phyloP scores from a whole-genome alignment of 140 eudicot species.

The Cichorium intybus region DNA sequence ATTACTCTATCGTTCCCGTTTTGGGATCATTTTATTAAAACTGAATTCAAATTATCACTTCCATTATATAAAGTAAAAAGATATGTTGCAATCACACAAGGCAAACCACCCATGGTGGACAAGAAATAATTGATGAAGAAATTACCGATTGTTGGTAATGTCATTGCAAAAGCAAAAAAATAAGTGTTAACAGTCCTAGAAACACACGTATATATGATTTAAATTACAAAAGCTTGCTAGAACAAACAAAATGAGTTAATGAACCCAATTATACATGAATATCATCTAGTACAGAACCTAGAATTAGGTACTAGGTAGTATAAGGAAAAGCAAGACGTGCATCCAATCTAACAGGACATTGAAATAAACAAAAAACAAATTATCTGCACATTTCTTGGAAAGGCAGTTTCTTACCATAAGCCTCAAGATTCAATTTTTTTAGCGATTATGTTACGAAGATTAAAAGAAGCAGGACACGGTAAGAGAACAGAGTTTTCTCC shows the following conservation, averaged over 20 bases:
- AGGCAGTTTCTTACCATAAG: background rate
- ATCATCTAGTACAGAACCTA: background rate
- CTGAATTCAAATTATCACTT: background rate
- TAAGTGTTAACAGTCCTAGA: background rate
- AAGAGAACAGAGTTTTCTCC: background rate
- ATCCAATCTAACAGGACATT: slow-evolving; percentile 1
- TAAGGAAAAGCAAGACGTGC: background rate
- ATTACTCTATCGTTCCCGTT: too few relatives aligned
- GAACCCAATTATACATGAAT: background rate
- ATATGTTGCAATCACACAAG: background rate
- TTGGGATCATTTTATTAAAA: background rate
- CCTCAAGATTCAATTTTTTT: background rate
- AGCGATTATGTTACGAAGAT: background rate
- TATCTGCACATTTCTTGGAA: background rate
- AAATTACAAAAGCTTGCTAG: background rate
- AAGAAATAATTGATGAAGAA: background rate
- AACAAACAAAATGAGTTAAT: background rate
- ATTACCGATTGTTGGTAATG: background rate
- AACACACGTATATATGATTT: background rate
- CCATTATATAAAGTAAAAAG: background rate
- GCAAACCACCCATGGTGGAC: background rate
- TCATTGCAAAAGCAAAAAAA: background rate
- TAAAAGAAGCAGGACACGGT: background rate
- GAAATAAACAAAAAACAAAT: background rate
- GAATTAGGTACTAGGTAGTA: background rate